Base-by-base conservation (phyloP, 75 land plant genomes). In the Isoetes taiwanensis region DNA sequence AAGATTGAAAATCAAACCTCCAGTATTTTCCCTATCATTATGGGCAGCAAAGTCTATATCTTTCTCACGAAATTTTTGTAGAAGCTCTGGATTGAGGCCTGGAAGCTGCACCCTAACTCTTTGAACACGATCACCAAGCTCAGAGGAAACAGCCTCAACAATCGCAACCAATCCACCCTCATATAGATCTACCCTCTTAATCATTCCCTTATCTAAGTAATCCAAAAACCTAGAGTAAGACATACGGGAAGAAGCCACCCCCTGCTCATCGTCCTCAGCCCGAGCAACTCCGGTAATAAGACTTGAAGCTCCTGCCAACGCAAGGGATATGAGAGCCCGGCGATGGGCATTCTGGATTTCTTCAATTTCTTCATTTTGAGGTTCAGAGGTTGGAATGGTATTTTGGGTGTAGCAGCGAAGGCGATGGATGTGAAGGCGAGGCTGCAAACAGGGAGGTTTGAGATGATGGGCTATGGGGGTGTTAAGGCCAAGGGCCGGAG, bases 101-200 rank as follows among this genome's bases (percentile, higher is more conserved):
- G 97, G 97, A 5, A 91, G 77, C 58, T 91, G 97, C 33, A 91
- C 97, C 25, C 89, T 73, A 28, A 91, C 95, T 56, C 97, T 61
- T 64, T 91, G 97, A 12, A 91, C 61, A 12, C 97, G 71, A 65
- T 83, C 83, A 20, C 89, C 97, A 43, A 91, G 69, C 58, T 90
- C 95, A 56, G 97, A 94, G 27, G 93, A 86, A 41, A 91, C 71
- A 32, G 97, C 95, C 73, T 91, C 96, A 16, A 90, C 96, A 58
- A 90, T 78, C 12, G 96, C 96, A 27, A 90, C 86, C 4, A 90
- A 87, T 31, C 97, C 97, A 77, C 84, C 87, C 57, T 91, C 97
- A 68, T 70, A 91, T 57, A 91, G 57, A 59, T 91, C 97, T 4
- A 91, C 95, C 48, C 71, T 91, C 38, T 67, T 76, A 32, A 91